These are phyloP conservation scores for Podaxis carcinomalis DNA, from an alignment of 768 basidiomycete species.

Conservation along the genomic window DNA sequence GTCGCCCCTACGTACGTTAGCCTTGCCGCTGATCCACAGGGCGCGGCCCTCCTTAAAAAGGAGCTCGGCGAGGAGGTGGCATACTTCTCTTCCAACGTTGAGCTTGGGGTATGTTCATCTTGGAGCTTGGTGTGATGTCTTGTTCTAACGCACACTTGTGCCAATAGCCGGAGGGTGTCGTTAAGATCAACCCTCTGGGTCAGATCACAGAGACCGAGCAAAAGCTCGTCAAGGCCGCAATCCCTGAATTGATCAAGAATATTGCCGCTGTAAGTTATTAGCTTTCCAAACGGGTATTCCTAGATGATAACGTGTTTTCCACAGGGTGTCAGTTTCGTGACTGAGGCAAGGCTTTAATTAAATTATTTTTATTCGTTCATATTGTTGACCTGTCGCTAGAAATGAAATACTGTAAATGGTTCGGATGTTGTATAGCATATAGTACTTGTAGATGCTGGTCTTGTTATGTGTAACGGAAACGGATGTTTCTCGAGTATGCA, in stretches of 20 bases:
- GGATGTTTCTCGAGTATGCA: not conserved
- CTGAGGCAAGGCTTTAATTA: constrained; percentile 21
- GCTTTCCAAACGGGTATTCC: not conserved
- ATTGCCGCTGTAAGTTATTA: constrained; percentile 57
- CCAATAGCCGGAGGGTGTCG: constrained; percentile 71
- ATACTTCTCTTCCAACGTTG: constrained; percentile 87
- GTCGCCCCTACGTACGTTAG: constrained; percentile 82
- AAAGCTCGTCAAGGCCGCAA: constrained; percentile 70
- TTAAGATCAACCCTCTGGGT: constrained; percentile 80
- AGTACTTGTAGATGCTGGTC: not conserved
- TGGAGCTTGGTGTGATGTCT: not conserved
- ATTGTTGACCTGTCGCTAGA: not conserved
- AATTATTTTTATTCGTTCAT: not conserved
- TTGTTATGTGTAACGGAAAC: not conserved
- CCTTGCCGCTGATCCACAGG: constrained; percentile 64
- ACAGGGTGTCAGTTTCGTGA: constrained; percentile 33
- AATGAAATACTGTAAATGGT: not conserved
- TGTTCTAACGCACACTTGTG: constrained; percentile 1
- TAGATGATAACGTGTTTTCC: not conserved
- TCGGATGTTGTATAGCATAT: not conserved
- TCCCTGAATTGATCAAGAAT: constrained; percentile 74
- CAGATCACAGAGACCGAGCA: constrained; percentile 68
- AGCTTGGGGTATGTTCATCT: constrained; percentile 69
- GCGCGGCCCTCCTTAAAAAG: constrained; percentile 69
- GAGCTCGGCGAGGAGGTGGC: constrained; percentile 75